phyloP scores from a whole-genome alignment of 1,139 yeast species.

The Geotrichum europaeum region DNA sequence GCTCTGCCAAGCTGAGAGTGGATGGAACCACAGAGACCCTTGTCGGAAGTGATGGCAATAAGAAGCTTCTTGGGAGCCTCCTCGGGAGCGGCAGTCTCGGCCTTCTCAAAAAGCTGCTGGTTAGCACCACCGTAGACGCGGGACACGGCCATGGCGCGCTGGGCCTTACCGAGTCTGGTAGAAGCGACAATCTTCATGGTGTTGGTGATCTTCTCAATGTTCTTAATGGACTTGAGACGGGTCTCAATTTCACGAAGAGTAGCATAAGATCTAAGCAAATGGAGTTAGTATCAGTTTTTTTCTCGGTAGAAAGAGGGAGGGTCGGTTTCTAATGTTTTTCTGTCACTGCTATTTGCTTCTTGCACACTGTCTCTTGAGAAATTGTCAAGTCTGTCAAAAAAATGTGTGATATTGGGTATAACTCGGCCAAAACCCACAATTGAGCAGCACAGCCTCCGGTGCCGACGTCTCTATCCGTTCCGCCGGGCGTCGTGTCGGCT shows the following conservation, averaged over 20 bases:
- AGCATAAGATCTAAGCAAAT: constrained; percentile 74
- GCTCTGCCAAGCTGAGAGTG: constrained; percentile 91
- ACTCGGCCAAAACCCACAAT: not conserved
- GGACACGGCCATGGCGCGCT: constrained; percentile 87
- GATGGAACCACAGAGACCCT: constrained; percentile 97
- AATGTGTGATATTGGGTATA: not conserved
- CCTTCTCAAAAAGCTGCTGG: constrained; percentile 67
- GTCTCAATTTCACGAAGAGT: constrained; percentile 97
- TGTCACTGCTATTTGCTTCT: not conserved
- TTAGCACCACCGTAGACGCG: constrained; percentile 81
- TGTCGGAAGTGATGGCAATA: constrained; percentile 89
- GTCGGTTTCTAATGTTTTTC: not conserved
- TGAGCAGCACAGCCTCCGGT: not conserved
- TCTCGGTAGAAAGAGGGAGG: not conserved
- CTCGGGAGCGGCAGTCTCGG: constrained; percentile 61
- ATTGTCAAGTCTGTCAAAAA: not conserved
- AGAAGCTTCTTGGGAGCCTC: constrained; percentile 51
- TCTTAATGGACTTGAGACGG: constrained; percentile 96
- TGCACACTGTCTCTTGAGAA: not conserved
- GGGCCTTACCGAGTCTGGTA: constrained; percentile 93
- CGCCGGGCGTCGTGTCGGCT: not conserved
- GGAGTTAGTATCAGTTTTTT: not conserved
- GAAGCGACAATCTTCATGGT: constrained; percentile 99
- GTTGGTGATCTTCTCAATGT: constrained; percentile 98
- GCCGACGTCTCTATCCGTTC: not conserved